phyloP scores from a whole-genome alignment of 2,329 filamentous ascomycete species.

The Fusarium chaquense region DNA sequence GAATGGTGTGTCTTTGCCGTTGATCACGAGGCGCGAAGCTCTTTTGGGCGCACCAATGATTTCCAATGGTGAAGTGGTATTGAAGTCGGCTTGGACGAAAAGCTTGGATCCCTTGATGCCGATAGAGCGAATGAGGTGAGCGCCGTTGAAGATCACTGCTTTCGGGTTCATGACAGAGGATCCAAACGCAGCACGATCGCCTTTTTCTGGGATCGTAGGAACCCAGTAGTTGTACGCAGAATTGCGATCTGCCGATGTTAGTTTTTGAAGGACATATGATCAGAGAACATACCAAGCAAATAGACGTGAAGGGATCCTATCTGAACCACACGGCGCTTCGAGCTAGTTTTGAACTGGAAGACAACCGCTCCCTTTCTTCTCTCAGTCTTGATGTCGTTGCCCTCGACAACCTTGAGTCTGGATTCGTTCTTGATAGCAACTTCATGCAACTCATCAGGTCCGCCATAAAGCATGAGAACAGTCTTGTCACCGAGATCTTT shows the following conservation, averaged over 20 bases:
- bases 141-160: conserved; percentile 67
- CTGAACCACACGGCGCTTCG: conserved; percentile 49
- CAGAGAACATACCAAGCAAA: conserved; percentile 50
- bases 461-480: conserved; percentile 73
- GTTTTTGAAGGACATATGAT: fast-evolving
- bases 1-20: conserved; percentile 54
- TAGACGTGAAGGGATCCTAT: conserved; percentile 57
- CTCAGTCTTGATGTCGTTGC: conserved; percentile 47
- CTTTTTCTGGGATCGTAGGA: conserved; percentile 61
- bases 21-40: conserved; percentile 60
- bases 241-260: conserved; percentile 64
- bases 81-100: conserved; percentile 77
- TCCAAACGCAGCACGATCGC: conserved; percentile 48
- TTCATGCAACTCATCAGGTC: conserved; percentile 71
- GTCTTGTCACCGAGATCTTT: conserved; percentile 71
- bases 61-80: conserved; percentile 74
- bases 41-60: conserved; percentile 71
- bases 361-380: conserved; percentile 34
- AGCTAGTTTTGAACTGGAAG: conserved; percentile 51
- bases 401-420: conserved; percentile 39
- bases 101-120: conserved; percentile 67
- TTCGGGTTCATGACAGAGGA: conserved; percentile 51
- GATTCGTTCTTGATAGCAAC: conserved; percentile 60
- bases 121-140: conserved; percentile 73
- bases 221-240: conserved; percentile 78